Evolutionary conservation across 176 grass and related monocot genomes (phyloP).

Genomic region (Oryza glaberrima): DNA sequence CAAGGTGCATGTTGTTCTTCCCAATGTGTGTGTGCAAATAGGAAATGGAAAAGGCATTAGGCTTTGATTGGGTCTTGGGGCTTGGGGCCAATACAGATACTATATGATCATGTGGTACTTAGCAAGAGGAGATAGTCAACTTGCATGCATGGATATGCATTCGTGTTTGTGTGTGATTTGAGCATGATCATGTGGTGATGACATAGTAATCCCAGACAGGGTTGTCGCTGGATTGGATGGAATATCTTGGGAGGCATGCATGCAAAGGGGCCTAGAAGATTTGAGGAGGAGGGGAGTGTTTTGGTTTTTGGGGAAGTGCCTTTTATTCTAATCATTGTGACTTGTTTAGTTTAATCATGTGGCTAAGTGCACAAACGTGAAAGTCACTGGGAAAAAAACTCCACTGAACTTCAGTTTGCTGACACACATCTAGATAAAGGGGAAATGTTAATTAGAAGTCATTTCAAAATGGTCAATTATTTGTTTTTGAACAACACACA

Average conservation of each 20-base stretch:
- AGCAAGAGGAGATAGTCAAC: slow-evolving; percentile 50
- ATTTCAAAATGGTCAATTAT: not conserved
- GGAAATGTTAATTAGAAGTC: not conserved
- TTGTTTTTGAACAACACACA: not conserved
- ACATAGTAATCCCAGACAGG: slow-evolving; percentile 71
- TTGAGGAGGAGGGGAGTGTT: slow-evolving; percentile 29
- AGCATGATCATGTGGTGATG: slow-evolving; percentile 55
- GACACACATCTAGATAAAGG: not conserved
- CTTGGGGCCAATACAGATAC: slow-evolving; percentile 42
- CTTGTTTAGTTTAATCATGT: slow-evolving; percentile 42
- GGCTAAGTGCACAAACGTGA: slow-evolving; percentile 11
- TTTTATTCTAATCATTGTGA: slow-evolving; percentile 47
- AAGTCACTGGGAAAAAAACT: not conserved
- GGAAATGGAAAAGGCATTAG: slow-evolving; percentile 6
- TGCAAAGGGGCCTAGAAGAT: slow-evolving; percentile 60
- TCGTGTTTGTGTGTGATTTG: slow-evolving; percentile 52
- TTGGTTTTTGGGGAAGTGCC: slow-evolving; percentile 20
- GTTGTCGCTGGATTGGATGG: slow-evolving; percentile 69
- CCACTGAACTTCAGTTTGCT: not conserved
- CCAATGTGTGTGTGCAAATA: slow-evolving; percentile 48
- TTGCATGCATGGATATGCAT: slow-evolving; percentile 36
- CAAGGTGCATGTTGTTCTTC: slow-evolving; percentile 39
- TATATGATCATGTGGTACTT: slow-evolving; percentile 45
- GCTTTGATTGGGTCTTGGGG: slow-evolving; percentile 55
- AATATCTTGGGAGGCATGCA: slow-evolving; percentile 77